These are phyloP conservation scores for Daldinia sp. DNA, from an alignment of 2,329 filamentous ascomycete genomes.

Conservation along the genomic window DNA sequence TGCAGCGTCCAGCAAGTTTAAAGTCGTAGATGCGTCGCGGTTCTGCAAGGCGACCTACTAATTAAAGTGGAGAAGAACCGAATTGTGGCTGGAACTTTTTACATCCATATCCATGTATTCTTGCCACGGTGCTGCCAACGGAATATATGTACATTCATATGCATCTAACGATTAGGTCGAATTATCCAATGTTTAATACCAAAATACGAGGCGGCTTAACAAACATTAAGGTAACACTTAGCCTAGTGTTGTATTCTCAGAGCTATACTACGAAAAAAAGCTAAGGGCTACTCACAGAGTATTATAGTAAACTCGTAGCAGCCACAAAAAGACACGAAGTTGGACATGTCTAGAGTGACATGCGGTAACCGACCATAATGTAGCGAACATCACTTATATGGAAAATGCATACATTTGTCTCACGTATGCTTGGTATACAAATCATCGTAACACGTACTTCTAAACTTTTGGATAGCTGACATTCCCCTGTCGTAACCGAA, in stretches of 20 bases:
- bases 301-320: not conserved
- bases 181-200: not conserved
- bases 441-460: conserved; percentile 6
- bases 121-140: too few species aligned
- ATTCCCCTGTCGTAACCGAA: conserved; percentile 23
- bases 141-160: too few species aligned
- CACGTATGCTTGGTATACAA: not conserved
- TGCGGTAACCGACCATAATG: not conserved
- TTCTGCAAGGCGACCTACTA: conserved; percentile 4
- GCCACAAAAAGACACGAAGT: not conserved
- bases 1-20: conserved; percentile 8
- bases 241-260: not conserved
- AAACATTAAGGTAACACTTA: not conserved
- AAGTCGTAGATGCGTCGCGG: conserved; percentile 10
- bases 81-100: conserved; percentile 4
- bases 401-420: not conserved
- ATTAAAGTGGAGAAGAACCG: conserved; percentile 8
- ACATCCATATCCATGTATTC: not conserved
- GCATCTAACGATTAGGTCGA: not conserved
- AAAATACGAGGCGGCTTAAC: not conserved
- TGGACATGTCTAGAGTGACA: not conserved
- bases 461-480: conserved; percentile 1
- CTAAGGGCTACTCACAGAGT: not conserved
- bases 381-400: not conserved
- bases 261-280: not conserved